These are phyloP conservation scores for Marasmius fiardii DNA, from an alignment of 1,284 basidiomycete genomes.

Conservation along the genomic window DNA sequence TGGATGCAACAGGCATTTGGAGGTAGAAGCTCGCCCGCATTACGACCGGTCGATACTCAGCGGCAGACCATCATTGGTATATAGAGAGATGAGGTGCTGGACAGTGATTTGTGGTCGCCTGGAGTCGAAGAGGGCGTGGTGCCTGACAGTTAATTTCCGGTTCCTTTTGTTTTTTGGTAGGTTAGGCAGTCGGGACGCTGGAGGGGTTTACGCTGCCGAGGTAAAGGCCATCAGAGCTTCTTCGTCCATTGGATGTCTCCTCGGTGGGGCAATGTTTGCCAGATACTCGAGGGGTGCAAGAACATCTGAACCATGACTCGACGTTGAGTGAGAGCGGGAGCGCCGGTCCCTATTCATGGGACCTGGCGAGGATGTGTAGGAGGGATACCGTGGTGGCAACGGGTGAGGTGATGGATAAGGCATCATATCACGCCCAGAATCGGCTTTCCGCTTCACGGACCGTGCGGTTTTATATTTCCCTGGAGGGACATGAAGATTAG, in stretches of 20 bases:
- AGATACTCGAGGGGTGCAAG: constrained; percentile 57
- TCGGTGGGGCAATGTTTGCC: constrained; percentile 40
- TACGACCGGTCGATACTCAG: too few species aligned
- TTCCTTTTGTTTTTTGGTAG: too few species aligned
- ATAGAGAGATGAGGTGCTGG: too few species aligned
- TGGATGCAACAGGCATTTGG: too few species aligned
- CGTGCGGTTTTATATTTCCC: constrained; percentile 66
- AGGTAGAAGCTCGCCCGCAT: too few species aligned
- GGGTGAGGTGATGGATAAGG: not conserved
- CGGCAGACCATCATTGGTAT: too few species aligned
- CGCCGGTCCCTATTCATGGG: not conserved
- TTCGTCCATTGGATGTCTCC: constrained; percentile 48
- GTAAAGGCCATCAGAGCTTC: constrained; percentile 54
- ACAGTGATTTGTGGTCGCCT: too few species aligned
- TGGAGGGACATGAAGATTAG: constrained; percentile 49
- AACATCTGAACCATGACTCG: constrained; percentile 10
- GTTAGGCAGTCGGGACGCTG: too few species aligned
- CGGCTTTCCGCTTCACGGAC: constrained; percentile 35
- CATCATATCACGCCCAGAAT: constrained; percentile 17
- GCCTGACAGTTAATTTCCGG: too few species aligned
- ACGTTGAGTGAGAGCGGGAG: constrained; percentile 8
- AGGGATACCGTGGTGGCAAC: not conserved
- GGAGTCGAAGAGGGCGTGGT: too few species aligned
- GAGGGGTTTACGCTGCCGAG: not conserved
- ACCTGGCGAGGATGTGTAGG: not conserved